phyloP scores from a whole-genome alignment of 2,329 filamentous ascomycete species.

The Blastomyces percursus region DNA sequence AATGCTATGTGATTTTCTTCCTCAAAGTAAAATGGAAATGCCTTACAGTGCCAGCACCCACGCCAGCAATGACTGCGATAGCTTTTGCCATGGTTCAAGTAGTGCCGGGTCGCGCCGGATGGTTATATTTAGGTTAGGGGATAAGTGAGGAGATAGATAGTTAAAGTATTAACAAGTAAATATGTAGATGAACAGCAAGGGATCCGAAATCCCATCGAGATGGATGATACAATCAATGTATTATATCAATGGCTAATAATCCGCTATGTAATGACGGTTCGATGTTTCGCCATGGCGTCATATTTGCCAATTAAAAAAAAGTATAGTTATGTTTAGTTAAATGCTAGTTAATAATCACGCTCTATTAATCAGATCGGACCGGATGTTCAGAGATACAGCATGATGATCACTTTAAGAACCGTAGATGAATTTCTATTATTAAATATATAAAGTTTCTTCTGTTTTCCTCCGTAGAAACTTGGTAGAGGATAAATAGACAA shows the following conservation, averaged over 20 bases:
- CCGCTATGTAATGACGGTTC: no score
- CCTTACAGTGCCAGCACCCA: slow-evolving; percentile 36
- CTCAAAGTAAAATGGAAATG: not conserved
- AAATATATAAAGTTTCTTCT: not conserved
- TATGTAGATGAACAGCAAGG: not conserved
- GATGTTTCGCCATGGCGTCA: no score
- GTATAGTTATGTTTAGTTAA: no score
- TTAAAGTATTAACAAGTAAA: not conserved
- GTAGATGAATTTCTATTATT: not conserved
- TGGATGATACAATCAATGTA: no score
- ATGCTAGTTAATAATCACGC: no score
- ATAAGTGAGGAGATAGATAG: not conserved
- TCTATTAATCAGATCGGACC: no score
- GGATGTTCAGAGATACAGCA: not conserved
- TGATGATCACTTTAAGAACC: not conserved
- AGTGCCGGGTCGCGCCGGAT: not conserved
- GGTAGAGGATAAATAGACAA: not conserved
- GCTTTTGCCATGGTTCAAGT: slow-evolving; percentile 27
- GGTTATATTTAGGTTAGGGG: not conserved
- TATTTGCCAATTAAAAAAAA: no score
- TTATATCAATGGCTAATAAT: no score
- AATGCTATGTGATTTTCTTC: not conserved
- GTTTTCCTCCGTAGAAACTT: not conserved
- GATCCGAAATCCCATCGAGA: no score
- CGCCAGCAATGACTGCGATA: slow-evolving; percentile 38